phyloP scores from a whole-genome alignment of 208 protist genomes.

The Leishmania braziliensis region DNA sequence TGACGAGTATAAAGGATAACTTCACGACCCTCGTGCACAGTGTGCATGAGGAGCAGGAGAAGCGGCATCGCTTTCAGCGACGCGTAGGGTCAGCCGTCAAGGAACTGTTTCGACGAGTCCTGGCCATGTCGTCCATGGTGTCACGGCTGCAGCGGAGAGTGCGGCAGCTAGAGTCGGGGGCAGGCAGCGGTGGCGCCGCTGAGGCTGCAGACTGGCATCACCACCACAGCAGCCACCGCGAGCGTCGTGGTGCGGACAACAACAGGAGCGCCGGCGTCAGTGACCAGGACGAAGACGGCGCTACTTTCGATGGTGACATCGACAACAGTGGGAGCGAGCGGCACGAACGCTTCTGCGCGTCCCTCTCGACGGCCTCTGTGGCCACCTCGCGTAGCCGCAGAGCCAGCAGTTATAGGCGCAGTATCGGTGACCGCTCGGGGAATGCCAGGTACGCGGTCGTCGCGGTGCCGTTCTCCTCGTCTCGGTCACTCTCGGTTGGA shows the following conservation, averaged over 20 bases:
- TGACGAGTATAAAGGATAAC: neutral
- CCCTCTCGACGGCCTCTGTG: constrained; percentile 4
- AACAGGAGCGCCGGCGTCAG: neutral
- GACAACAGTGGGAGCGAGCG: neutral
- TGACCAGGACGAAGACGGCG: neutral
- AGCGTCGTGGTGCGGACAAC: neutral
- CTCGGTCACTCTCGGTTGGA: neutral
- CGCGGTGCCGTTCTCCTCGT: neutral
- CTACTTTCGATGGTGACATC: neutral
- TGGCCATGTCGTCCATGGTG: neutral
- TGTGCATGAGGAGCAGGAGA: constrained; percentile 11
- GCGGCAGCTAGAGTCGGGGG: neutral
- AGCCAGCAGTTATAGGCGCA: neutral
- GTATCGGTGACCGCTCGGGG: neutral
- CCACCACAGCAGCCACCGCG: neutral
- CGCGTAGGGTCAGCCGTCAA: neutral
- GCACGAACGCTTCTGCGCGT: constrained; percentile 6
- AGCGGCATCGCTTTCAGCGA: constrained; percentile 10
- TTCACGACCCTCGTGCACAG: neutral
- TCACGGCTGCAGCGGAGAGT: neutral
- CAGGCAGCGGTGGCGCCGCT: neutral
- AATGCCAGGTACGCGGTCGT: neutral
- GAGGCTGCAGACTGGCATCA: neutral
- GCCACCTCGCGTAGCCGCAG: neutral
- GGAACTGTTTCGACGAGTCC: neutral